Conservation (phyloP, 2,329 filamentous ascomycete genomes). For the Sporothrix sp. region DNA sequence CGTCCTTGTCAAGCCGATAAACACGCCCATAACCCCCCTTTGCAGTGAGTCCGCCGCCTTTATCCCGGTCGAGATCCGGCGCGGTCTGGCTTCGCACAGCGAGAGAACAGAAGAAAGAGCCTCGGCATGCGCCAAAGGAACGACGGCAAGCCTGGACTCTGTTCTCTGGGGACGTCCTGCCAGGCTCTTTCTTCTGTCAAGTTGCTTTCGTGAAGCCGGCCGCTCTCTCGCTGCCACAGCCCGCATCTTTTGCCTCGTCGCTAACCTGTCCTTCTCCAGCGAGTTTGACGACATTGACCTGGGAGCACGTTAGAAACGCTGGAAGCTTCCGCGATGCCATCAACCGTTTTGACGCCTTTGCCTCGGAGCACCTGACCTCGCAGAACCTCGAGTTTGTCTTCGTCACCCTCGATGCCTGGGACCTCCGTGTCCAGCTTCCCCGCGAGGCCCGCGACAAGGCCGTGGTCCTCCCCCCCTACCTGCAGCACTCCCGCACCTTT, state of each 20-base stretch:
- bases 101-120: too few relatives aligned
- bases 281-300: slow-evolving; percentile 93
- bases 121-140: too few relatives aligned
- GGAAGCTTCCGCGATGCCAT: slow-evolving; percentile 96
- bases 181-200: too few relatives aligned
- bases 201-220: too few relatives aligned
- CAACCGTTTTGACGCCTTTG: slow-evolving; percentile 88
- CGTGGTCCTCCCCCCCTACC: slow-evolving; percentile 88
- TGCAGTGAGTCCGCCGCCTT: background rate
- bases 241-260: background rate
- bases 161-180: too few relatives aligned
- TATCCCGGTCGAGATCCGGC: too few relatives aligned
- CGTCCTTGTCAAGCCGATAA: background rate
- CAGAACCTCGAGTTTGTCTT: slow-evolving; percentile 97
- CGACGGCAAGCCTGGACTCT: too few relatives aligned
- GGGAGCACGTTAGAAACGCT: slow-evolving; percentile 97
- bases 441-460: slow-evolving; percentile 97
- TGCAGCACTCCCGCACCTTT: slow-evolving; percentile 96
- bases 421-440: slow-evolving; percentile 92
- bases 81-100: too few relatives aligned
- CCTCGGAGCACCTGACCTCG: slow-evolving; percentile 77
- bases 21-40: background rate
- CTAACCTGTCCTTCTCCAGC: slow-evolving; percentile 41
- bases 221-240: too few relatives aligned
- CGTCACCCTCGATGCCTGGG: slow-evolving; percentile 96